Evolutionary conservation across 2,329 filamentous ascomycete species (phyloP), one percentile per base, ranked within the genome.

Genomic region (Fusarium odoratissimum): DNA sequence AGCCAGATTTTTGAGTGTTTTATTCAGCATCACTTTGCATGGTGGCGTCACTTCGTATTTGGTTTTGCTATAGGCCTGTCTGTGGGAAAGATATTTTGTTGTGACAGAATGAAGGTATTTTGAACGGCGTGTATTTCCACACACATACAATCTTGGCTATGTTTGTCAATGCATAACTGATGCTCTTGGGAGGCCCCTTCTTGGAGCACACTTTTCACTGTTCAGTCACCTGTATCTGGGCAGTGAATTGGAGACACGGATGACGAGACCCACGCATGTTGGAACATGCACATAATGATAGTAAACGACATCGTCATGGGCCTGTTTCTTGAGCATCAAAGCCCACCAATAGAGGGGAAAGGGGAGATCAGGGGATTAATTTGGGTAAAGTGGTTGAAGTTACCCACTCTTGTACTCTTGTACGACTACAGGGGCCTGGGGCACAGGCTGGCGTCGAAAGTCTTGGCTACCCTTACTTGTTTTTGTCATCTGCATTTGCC

Each of bases 21-120:
- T 64, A 68, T 79, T 76, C 58, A 76, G 79, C 76, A 79, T 81
- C 71, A 79, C 80, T 76, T 75, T 80, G 81, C 80, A 81, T 81
- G 78, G 77, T 71, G 80, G 80, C 79, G 80, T 82, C 78, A 78
- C 72, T 74, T 74, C 72, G 74, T 67, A 54, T 72, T 72, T 76
- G 54, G 67, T 48, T 63, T 60, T 48, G 55, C 57, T 62, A 54
- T 60, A 46, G 55, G 55, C 66, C 64, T 64, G 60, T 63, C 49
- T 75, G 42, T 73, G 73, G 68, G 64, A 70, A 78, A 72, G 73
- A 76, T 72, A 64, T 57, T 63, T 55, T 69, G 67, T 64, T 61
- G 62, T 48, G 72, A 67, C 70, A 69, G 64, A 69, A 69, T 67
- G 74, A 71, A 71, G 70, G 68, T 71, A 73, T 76, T 59, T 75